Evolutionary conservation across 352 stramenopile species (phyloP), one percentile per base, ranked within the genome.

Genomic region (Elongisporangium prolatum): DNA sequence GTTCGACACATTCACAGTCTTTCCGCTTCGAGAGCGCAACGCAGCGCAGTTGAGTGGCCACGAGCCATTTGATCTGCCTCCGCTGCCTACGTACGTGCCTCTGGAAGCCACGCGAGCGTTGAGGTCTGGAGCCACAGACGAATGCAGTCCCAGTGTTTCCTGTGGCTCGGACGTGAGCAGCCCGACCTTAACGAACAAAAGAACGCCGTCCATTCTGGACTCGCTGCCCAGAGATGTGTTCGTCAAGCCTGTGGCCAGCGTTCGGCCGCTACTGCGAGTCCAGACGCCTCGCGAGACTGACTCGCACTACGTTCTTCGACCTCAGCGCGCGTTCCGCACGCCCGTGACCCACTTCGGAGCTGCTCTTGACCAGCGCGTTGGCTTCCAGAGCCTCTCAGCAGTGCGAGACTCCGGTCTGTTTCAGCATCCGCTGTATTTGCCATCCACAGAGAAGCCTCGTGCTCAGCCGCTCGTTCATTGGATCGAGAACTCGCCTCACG

Each of bases 21-120:
- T 94, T 57, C 65, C 73, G 14, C 62, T 95, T 20, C 73, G 73
- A 21, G 72, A 86, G 54, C 79, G 69, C 10, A 71, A 90, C 18
- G 84, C 93, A 59, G 80, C 80, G 44, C 74, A 89, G 37, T 59
- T 89, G 40, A 79, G 74, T 55, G 80, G 83, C 56, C 84, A 93
- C 52, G 71, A 84, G 5, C 64, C 64, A 0, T 52, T 91, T 0
- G 59, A 70, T n/a, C 57, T 86, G 28, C 81, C 84, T 1, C 66
- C 79, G 21, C 62, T 92, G 48, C 61, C 80, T 1, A 88, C 77
- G 40, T 87, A 92, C 48, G 64, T 91, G 1, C 69, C 80, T 1
- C 59, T 88, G 5, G 78, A 91, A 48, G 37, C 62, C 25, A 54
- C 50, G 38, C 74, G 78, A 2, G 22, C 51, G 25, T 56, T 87